Evolutionary conservation across 2,329 filamentous ascomycete species (phyloP).

Genomic region (Trichoderma cornu-damae): DNA sequence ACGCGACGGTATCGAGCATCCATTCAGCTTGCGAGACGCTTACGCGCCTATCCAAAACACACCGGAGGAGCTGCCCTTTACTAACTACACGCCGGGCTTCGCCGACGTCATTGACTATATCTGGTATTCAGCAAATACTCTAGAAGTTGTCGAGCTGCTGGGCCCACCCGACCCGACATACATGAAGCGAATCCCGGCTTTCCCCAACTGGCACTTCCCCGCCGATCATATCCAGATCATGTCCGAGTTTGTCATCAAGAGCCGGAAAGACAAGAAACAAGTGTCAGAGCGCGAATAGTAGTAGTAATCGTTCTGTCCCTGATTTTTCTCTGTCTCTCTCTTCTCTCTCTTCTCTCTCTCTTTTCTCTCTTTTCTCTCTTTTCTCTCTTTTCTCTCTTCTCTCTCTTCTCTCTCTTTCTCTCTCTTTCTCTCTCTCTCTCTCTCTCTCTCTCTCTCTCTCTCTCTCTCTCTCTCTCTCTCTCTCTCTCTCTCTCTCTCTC

Average conservation of each 20-base stretch:
- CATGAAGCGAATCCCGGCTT: conserved; percentile 79
- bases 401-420: background rate
- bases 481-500: too few species aligned
- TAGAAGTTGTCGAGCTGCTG: conserved; percentile 77
- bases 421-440: too few species aligned
- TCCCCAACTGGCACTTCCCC: conserved; percentile 92
- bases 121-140: conserved; percentile 89
- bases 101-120: conserved; percentile 92
- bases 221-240: conserved; percentile 88
- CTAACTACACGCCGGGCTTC: conserved; percentile 95
- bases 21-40: conserved; percentile 86
- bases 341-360: background rate
- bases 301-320: background rate
- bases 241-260: conserved; percentile 85
- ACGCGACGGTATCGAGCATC: conserved; percentile 84
- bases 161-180: conserved; percentile 83
- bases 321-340: background rate
- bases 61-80: conserved; percentile 80
- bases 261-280: conserved; percentile 73
- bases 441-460: background rate
- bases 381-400: background rate
- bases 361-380: background rate
- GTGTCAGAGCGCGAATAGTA: conserved; percentile 53
- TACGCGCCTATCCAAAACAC: conserved; percentile 80
- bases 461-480: background rate